A percentile compares a stretch with the other conserved stretches of the same genome.
phyloP scores from a whole-genome alignment of 2,329 filamentous ascomycete species.

The Xylariaceae sp. region DNA sequence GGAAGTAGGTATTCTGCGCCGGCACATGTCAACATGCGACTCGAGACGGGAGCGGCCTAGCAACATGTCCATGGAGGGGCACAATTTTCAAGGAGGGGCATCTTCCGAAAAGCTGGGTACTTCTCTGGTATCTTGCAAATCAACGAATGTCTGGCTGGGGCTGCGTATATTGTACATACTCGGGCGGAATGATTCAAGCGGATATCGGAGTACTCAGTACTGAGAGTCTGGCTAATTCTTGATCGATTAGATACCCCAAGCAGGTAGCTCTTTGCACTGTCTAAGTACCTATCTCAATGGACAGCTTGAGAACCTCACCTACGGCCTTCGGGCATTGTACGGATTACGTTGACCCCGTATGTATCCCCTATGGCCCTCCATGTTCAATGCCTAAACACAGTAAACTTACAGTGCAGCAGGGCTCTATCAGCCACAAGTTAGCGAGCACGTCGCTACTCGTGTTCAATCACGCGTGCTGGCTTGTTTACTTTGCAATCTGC shows the following conservation, averaged over 20 bases:
- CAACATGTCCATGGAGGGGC: slow-evolving; percentile 10
- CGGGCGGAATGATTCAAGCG: neutral
- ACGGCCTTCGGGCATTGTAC: neutral
- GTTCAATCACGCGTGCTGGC: slow-evolving; percentile 14
- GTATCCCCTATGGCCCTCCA: neutral
- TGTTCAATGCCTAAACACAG: neutral
- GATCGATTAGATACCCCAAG: neutral
- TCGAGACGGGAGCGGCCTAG: neutral
- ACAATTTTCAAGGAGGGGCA: slow-evolving; percentile 12
- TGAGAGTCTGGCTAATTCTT: neutral
- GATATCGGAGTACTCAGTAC: neutral
- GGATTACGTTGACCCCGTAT: neutral
- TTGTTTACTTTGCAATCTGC: slow-evolving; percentile 13
- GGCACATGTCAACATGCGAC: too few species aligned
- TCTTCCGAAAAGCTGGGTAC: neutral
- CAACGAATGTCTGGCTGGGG: neutral
- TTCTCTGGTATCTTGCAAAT: neutral
- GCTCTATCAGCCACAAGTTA: slow-evolving; percentile 1
- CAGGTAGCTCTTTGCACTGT: neutral
- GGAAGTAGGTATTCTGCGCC: too few species aligned
- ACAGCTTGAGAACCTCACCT: neutral
- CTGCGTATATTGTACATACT: neutral
- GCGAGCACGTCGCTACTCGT: neutral
- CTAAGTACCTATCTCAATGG: neutral
- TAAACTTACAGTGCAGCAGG: neutral